Conservation (phyloP, 495 filamentous ascomycete genomes). For the Delitschia confertaspora region DNA sequence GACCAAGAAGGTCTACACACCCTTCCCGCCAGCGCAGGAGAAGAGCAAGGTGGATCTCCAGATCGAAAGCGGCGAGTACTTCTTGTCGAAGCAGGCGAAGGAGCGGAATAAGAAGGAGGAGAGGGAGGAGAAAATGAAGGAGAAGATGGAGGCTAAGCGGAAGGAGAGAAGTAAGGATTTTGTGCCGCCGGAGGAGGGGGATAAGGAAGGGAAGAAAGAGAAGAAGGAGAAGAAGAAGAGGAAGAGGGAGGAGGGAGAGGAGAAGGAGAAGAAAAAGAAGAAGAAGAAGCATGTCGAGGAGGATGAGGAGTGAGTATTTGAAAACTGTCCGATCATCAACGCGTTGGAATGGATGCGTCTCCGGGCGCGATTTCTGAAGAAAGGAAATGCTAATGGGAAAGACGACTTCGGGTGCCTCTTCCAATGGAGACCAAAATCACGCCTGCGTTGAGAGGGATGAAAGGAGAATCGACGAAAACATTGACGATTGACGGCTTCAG, state of each 20-base stretch:
- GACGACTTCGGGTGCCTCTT: too few species aligned
- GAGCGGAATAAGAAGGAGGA: conserved; percentile 71
- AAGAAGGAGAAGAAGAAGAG: conserved; percentile 53
- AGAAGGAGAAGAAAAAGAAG: conserved; percentile 35
- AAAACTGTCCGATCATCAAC: too few species aligned
- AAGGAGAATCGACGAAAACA: too few species aligned
- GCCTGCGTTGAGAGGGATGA: too few species aligned
- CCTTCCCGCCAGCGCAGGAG: conserved; percentile 61
- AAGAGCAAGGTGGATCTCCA: conserved; percentile 97
- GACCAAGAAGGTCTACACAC: conserved; percentile 86
- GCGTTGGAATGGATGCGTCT: too few species aligned
- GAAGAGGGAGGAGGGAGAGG: conserved; percentile 47
- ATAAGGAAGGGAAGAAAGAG: conserved; percentile 41
- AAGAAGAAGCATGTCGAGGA: conserved; percentile 11
- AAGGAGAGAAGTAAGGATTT: conserved; percentile 76
- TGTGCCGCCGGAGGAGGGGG: conserved; percentile 68
- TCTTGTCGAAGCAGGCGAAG: conserved; percentile 83
- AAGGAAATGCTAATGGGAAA: too few species aligned
- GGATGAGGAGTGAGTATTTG: too few species aligned
- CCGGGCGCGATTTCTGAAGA: too few species aligned
- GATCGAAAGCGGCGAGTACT: conserved; percentile 97
- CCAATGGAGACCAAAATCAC: too few species aligned
- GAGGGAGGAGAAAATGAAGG: conserved; percentile 67
- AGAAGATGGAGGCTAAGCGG: conserved; percentile 83
- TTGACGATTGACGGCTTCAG: too few species aligned